Percentiles rank a stretch among this genome's conserved stretches.
Evolutionary conservation across 768 basidiomycete species (phyloP).

Genomic region (Cystofilobasidium capitatum): DNA sequence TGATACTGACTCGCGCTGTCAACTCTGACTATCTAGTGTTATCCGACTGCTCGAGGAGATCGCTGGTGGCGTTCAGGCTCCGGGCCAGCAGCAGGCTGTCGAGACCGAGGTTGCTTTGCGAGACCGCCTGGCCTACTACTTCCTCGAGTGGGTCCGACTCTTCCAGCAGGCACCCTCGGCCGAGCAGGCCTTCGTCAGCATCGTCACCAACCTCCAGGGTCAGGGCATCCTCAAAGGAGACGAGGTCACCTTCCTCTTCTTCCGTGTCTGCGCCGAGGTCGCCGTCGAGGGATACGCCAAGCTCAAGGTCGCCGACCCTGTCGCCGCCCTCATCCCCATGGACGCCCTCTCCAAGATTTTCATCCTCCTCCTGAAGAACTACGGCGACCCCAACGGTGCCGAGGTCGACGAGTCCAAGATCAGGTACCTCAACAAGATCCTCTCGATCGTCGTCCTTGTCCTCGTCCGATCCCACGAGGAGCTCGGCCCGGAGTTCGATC

Average conservation of each 20-base stretch:
- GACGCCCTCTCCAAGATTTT: constrained; percentile 93
- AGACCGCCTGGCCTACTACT: constrained; percentile 41
- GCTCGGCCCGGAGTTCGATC: constrained; percentile 79
- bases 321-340: constrained; percentile 56
- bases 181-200: constrained; percentile 90
- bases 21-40: background rate
- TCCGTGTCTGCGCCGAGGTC: constrained; percentile 91
- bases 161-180: constrained; percentile 83
- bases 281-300: constrained; percentile 72
- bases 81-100: constrained; percentile 10
- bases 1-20: background rate
- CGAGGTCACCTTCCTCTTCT: constrained; percentile 94
- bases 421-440: constrained; percentile 89
- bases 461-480: constrained; percentile 92
- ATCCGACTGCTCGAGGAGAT: constrained; percentile 23
- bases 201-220: constrained; percentile 93
- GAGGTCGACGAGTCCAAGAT: constrained; percentile 93
- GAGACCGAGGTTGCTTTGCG: constrained; percentile 33
- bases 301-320: constrained; percentile 36
- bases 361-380: constrained; percentile 97
- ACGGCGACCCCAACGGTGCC: constrained; percentile 80
- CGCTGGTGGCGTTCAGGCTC: constrained; percentile 19
- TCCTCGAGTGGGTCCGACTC: constrained; percentile 74
- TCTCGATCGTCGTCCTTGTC: constrained; percentile 93
- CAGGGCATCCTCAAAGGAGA: constrained; percentile 94